A percentile compares a stretch with the other conserved stretches of the same genome.
Evolutionary conservation across 108 stramenopile genomes (phyloP).

Genomic region (Conticribra guillardii): DNA sequence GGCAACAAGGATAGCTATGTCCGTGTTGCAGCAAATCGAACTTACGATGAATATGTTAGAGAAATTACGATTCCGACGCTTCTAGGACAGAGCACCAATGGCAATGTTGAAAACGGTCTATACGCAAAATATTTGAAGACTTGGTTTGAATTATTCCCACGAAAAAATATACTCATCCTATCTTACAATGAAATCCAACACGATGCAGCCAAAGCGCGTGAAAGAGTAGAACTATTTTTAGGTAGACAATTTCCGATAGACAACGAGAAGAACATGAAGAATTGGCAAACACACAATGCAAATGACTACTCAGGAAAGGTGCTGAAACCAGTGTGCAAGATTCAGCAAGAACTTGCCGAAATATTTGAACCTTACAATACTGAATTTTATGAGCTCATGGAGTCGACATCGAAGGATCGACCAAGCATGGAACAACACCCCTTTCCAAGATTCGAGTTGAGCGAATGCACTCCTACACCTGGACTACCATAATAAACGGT

Average conservation of each 20-base stretch:
- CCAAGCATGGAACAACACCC: constrained; percentile 40
- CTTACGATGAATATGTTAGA: constrained; percentile 35
- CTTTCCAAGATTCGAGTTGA: constrained; percentile 37
- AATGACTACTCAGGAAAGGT: constrained; percentile 3
- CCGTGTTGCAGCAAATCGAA: not conserved
- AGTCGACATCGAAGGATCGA: constrained; percentile 10
- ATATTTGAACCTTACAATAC: constrained; percentile 22
- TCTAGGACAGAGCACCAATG: not conserved
- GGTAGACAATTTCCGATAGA: not conserved
- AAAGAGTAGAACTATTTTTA: constrained; percentile 29
- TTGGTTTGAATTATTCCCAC: constrained; percentile 36
- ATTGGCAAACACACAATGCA: constrained; percentile 1
- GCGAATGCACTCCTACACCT: too few species aligned
- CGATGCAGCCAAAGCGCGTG: constrained; percentile 16
- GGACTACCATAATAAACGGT: too few species aligned
- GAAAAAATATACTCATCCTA: constrained; percentile 29
- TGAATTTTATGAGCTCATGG: constrained; percentile 33
- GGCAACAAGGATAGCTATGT: too few species aligned
- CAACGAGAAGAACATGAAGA: too few species aligned
- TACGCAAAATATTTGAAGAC: constrained; percentile 20
- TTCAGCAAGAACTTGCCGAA: not conserved
- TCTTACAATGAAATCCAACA: constrained; percentile 28
- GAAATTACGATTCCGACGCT: too few species aligned
- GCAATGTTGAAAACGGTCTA: not conserved
- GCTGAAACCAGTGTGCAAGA: not conserved